Conservation (phyloP, 345 rosid species). For the Viola odorata region DNA sequence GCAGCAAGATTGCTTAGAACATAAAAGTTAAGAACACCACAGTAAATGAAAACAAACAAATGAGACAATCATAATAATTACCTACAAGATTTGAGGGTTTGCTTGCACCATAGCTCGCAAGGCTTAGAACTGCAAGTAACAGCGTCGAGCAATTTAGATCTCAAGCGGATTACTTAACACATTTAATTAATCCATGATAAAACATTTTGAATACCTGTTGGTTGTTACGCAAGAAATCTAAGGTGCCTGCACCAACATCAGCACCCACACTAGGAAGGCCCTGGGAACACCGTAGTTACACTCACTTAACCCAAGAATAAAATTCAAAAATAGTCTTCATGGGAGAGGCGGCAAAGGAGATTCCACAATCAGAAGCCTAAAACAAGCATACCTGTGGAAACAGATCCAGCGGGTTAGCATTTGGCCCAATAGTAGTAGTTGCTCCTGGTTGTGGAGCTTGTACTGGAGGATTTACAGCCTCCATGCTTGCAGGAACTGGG, state of each 20-base stretch:
- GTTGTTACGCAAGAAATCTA: slow-evolving; percentile 82
- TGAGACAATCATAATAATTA: slow-evolving; percentile 4
- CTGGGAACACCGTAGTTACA: slow-evolving; percentile 19
- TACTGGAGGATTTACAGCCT: slow-evolving; percentile 45
- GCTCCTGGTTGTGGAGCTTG: slow-evolving; percentile 53
- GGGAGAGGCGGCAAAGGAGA: no score
- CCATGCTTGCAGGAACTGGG: slow-evolving; percentile 37
- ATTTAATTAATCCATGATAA: background rate
- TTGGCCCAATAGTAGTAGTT: slow-evolving; percentile 59
- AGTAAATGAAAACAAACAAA: background rate
- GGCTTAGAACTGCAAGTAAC: slow-evolving; percentile 61
- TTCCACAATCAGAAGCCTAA: no score
- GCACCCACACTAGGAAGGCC: slow-evolving; percentile 83
- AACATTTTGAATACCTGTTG: slow-evolving; percentile 52
- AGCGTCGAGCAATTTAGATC: background rate
- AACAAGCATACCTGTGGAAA: slow-evolving; percentile 68
- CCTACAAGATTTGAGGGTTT: slow-evolving; percentile 76
- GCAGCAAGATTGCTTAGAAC: no score
- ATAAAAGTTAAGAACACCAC: background rate
- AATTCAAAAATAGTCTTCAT: no score
- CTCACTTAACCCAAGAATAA: background rate
- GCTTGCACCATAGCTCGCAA: slow-evolving; percentile 81
- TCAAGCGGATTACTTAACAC: no score
- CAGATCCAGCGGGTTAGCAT: slow-evolving; percentile 82
- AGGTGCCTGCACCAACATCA: slow-evolving; percentile 64